phyloP scores from a whole-genome alignment of 2,329 filamentous ascomycete species.

The Didymella arachidicola region DNA sequence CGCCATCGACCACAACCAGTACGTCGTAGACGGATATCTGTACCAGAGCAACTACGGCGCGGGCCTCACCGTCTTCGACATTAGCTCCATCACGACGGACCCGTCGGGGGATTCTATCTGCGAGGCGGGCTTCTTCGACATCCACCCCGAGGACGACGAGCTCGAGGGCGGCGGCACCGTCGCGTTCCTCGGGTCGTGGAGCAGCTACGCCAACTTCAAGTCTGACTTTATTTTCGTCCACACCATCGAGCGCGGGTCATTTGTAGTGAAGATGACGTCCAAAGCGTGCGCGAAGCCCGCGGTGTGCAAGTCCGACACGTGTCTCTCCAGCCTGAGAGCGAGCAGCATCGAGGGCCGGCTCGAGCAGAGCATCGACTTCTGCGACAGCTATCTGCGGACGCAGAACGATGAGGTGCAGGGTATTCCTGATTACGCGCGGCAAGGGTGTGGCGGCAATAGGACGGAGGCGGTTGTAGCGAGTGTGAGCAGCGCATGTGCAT shows the following conservation, averaged over 20 bases:
- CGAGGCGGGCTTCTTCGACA: constrained; percentile 53
- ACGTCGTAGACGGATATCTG: constrained; percentile 46
- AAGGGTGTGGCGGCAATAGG: constrained; percentile 23
- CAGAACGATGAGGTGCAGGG: constrained; percentile 25
- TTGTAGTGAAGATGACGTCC: constrained; percentile 42
- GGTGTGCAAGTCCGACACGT: constrained; percentile 32
- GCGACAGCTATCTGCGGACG: constrained; percentile 27
- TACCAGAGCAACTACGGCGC: constrained; percentile 54
- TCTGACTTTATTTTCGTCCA: constrained; percentile 47
- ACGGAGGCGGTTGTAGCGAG: constrained; percentile 26
- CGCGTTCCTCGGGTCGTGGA: constrained; percentile 53
- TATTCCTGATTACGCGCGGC: constrained; percentile 30
- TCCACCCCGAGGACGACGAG: constrained; percentile 53
- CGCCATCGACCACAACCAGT: constrained; percentile 56
- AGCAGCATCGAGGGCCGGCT: constrained; percentile 32
- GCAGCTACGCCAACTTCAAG: constrained; percentile 47
- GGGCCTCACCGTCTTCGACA: constrained; percentile 49
- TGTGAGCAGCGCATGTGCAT: constrained; percentile 38
- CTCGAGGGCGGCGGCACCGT: constrained; percentile 44
- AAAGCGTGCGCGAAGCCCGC: constrained; percentile 33
- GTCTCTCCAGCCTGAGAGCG: constrained; percentile 30
- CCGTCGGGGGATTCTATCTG: constrained; percentile 48
- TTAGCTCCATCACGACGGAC: constrained; percentile 48
- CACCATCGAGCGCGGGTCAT: constrained; percentile 47
- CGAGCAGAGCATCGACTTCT: constrained; percentile 29